A percentile compares a stretch with the other conserved stretches of the same genome.
These are phyloP conservation scores for Camelina sativa DNA, from an alignment of 345 rosid genomes.

Conservation along the genomic window DNA sequence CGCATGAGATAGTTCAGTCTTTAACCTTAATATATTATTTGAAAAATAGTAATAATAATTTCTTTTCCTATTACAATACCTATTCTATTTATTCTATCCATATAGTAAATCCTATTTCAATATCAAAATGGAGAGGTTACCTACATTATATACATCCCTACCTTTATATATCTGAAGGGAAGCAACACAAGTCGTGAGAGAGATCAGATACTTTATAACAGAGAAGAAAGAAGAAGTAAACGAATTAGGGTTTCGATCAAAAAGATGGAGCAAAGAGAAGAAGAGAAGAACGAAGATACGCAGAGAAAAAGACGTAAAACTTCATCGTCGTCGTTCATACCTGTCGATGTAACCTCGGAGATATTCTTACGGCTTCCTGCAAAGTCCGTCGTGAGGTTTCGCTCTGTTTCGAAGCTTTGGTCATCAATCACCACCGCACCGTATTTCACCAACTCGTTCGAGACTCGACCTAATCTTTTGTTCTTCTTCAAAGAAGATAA, in stretches of 20 bases:
- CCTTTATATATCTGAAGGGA: not conserved
- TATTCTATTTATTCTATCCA: not conserved
- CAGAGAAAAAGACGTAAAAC: not conserved
- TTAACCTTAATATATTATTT: too few species aligned
- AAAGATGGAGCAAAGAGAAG: not conserved
- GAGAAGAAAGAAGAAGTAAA: not conserved
- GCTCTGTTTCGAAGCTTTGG: conserved; percentile 3
- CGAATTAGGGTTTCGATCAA: not conserved
- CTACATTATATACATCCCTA: too few species aligned
- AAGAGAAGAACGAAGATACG: not conserved
- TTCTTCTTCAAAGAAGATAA: not conserved
- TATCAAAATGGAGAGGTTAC: not conserved
- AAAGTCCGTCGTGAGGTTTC: not conserved
- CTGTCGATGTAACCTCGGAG: not conserved
- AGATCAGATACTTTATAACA: not conserved
- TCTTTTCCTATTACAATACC: not conserved
- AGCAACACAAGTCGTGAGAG: not conserved
- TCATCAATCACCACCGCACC: not conserved
- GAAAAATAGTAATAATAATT: too few species aligned
- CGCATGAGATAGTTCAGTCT: too few species aligned
- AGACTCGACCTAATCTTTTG: not conserved
- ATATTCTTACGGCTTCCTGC: not conserved
- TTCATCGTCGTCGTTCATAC: not conserved
- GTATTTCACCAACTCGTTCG: not conserved
- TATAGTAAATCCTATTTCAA: not conserved